Conservation (phyloP, 768 basidiomycete genomes). For the Rhizopogon vesiculosus region DNA sequence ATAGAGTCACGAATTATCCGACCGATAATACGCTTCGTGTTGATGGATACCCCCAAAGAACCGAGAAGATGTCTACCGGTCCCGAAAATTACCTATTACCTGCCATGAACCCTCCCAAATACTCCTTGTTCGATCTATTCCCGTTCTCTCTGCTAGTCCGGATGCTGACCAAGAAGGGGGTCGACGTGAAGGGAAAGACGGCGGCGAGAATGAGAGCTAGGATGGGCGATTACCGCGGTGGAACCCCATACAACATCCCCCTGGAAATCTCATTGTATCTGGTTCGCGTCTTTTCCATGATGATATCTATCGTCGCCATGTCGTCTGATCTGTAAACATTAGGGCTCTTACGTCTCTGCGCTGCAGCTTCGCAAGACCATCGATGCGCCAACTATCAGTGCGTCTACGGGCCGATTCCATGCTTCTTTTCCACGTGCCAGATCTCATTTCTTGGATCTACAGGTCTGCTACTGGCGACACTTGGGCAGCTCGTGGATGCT, state of each 20-base stretch:
- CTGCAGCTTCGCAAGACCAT: conserved; percentile 50
- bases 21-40: conserved; percentile 6
- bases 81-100: conserved; percentile 45
- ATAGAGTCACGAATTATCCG: conserved; percentile 8
- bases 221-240: conserved; percentile 35
- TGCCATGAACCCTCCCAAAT: conserved; percentile 53
- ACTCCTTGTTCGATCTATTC: conserved; percentile 59
- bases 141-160: conserved; percentile 60
- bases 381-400: conserved; percentile 61
- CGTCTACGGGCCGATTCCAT: conserved; percentile 14
- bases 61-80: conserved; percentile 9
- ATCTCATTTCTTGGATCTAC: background rate
- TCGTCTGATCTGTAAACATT: conserved; percentile 1
- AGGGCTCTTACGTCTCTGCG: conserved; percentile 66
- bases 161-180: conserved; percentile 41
- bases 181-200: conserved; percentile 56
- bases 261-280: conserved; percentile 67
- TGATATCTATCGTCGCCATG: too few species aligned
- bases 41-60: conserved; percentile 1
- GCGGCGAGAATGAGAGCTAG: conserved; percentile 51
- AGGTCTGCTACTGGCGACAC: conserved; percentile 44
- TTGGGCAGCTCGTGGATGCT: conserved; percentile 57
- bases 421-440: background rate
- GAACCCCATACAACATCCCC: conserved; percentile 54
- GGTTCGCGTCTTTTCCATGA: conserved; percentile 29